Percentiles rank a stretch among this genome's conserved stretches.
Conservation (phyloP, 2,329 filamentous ascomycete species). For the Cercospora berteroae region DNA sequence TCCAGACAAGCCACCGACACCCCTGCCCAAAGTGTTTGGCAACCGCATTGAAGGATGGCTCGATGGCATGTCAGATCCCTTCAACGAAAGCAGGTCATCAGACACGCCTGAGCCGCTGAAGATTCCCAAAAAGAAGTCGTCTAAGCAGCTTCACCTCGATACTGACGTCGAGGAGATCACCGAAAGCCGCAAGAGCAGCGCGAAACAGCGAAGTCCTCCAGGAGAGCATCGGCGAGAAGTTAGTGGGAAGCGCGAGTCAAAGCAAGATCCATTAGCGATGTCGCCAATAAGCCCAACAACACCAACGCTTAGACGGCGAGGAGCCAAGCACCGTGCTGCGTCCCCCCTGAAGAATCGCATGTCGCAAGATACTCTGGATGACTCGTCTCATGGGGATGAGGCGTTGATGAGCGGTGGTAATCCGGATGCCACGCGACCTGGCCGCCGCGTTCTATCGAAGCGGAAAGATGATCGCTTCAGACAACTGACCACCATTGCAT, state of each 20-base stretch:
- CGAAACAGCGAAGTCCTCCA: conserved; percentile 23
- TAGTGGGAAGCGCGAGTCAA: conserved; percentile 8
- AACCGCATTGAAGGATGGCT: conserved; percentile 63
- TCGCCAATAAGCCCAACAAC: conserved; percentile 17
- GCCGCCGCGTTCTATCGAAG: conserved; percentile 15
- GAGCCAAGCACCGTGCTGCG: conserved; percentile 39
- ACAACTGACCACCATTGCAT: conserved; percentile 59
- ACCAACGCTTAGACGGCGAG: conserved; percentile 38
- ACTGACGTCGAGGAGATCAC: conserved; percentile 13
- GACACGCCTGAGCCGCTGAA: conserved; percentile 34
- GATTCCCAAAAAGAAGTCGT: conserved; percentile 26
- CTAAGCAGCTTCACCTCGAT: conserved; percentile 14
- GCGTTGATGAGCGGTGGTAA: conserved; percentile 26
- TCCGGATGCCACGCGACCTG: conserved; percentile 9
- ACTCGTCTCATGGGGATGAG: conserved; percentile 11
- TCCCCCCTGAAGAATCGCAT: conserved; percentile 42
- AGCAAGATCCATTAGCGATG: neutral
- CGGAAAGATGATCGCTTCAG: conserved; percentile 16
- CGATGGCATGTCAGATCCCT: conserved; percentile 40
- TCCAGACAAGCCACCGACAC: conserved; percentile 18
- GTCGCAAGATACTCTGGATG: conserved; percentile 18
- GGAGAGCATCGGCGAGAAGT: conserved; percentile 23
- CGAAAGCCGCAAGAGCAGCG: conserved; percentile 23
- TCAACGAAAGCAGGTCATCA: conserved; percentile 40
- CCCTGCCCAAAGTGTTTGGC: conserved; percentile 45